A percentile compares a stretch with the other conserved stretches of the same genome.
phyloP scores from a whole-genome alignment of 495 filamentous ascomycete species.

The Lophiostoma macrostomum region DNA sequence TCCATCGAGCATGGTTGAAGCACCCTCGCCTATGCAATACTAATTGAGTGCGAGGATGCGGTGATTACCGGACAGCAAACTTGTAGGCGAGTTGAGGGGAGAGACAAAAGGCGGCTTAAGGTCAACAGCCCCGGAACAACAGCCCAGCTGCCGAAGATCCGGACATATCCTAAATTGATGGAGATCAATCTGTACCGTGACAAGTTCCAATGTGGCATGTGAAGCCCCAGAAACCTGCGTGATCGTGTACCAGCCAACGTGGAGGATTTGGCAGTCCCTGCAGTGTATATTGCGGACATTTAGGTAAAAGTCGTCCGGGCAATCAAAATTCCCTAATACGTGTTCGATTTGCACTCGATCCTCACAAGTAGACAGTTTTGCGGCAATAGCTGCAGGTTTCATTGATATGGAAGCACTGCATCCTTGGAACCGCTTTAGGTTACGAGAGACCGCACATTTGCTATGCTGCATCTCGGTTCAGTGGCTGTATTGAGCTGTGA shows the following conservation, averaged over 20 bases:
- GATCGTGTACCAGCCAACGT: too few relatives aligned
- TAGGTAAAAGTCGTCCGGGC: too few relatives aligned
- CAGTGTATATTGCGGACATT: too few relatives aligned
- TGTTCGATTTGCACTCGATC: too few relatives aligned
- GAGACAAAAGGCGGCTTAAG: not conserved
- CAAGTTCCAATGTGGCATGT: too few relatives aligned
- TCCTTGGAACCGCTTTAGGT: conserved; percentile 5
- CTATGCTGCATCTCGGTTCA: not conserved
- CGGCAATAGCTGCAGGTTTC: conserved; percentile 1
- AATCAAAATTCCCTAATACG: too few relatives aligned
- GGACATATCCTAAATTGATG: conserved; percentile 12
- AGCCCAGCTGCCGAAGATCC: conserved; percentile 20
- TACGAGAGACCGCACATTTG: not conserved
- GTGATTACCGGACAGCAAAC: conserved; percentile 17
- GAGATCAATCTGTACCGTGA: conserved; percentile 10
- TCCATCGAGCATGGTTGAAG: not conserved
- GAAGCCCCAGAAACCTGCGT: too few relatives aligned
- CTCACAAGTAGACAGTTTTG: too few relatives aligned
- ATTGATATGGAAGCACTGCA: conserved; percentile 9
- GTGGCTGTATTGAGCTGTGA: too few relatives aligned
- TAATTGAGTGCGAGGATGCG: not conserved
- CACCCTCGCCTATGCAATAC: not conserved
- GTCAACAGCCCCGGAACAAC: conserved; percentile 3
- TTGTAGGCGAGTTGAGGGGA: too few relatives aligned
- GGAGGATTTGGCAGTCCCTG: too few relatives aligned